A percentile compares a stretch with the other conserved stretches of the same genome.
Evolutionary conservation across 148 eudicot genomes (phyloP).

Genomic region (Amaranthus hypochondriacus): DNA sequence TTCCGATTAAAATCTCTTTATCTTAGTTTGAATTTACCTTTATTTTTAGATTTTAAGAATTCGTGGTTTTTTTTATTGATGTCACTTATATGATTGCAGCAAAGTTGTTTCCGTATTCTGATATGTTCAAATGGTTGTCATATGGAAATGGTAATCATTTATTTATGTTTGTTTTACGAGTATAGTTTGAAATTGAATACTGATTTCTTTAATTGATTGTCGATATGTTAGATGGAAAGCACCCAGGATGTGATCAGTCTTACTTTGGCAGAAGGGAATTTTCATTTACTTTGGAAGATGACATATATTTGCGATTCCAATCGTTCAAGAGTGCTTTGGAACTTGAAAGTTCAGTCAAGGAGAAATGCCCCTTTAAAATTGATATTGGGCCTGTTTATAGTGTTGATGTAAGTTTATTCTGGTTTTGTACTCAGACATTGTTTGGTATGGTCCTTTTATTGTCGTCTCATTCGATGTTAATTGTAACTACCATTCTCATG

Average conservation of each 20-base stretch:
- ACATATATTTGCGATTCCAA: constrained; percentile 72
- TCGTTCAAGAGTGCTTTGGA: constrained; percentile 70
- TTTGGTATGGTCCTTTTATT: neutral
- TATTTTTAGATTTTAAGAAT: neutral
- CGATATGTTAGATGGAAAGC: constrained; percentile 74
- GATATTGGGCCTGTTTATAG: constrained; percentile 94
- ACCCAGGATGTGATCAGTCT: constrained; percentile 84
- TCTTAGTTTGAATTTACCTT: neutral
- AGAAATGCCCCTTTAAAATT: constrained; percentile 85
- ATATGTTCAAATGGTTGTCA: constrained; percentile 86
- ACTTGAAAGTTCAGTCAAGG: constrained; percentile 73
- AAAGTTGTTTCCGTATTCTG: constrained; percentile 73
- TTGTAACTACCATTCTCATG: neutral
- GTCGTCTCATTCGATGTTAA: neutral
- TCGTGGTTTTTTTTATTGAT: neutral
- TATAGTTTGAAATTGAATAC: neutral
- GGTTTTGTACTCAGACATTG: neutral
- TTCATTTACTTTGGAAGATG: constrained; percentile 75
- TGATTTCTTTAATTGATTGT: neutral
- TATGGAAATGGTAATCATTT: constrained; percentile 76
- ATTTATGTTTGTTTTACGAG: neutral
- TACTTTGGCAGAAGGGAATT: constrained; percentile 82
- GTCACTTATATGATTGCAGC: constrained; percentile 40
- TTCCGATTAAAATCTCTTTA: too few species aligned
- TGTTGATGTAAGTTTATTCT: constrained; percentile 61